phyloP scores from a whole-genome alignment of 225 moss, liverwort and hornwort species.

The Bryum argenteum region DNA sequence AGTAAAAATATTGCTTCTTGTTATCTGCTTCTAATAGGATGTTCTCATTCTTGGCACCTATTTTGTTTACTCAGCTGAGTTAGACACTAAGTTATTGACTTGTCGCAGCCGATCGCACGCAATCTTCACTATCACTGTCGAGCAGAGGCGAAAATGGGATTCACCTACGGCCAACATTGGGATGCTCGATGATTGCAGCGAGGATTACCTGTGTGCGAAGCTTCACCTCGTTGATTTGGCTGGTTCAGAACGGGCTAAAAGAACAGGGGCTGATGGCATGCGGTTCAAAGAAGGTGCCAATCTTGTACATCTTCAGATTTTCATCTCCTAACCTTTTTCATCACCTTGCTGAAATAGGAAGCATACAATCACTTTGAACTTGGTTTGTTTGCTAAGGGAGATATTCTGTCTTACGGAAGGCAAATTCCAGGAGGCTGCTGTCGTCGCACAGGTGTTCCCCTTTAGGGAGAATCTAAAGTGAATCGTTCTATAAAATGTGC shows the following conservation, averaged over 20 bases:
- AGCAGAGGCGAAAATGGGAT: constrained; percentile 93
- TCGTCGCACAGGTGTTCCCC: neutral
- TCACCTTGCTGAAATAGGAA: neutral
- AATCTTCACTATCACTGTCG: constrained; percentile 90
- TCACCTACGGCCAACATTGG: constrained; percentile 33
- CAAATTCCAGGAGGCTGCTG: neutral
- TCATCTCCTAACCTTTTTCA: neutral
- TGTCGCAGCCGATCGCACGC: constrained; percentile 92
- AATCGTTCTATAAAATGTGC: neutral
- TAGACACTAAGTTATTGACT: constrained; percentile 12
- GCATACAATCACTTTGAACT: neutral
- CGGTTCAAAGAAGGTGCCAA: constrained; percentile 83
- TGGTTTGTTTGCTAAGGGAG: neutral
- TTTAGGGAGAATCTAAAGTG: neutral
- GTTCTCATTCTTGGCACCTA: neutral
- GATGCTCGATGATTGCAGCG: constrained; percentile 71
- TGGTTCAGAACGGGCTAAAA: constrained; percentile 88
- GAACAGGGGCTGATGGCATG: constrained; percentile 73
- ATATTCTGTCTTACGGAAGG: neutral
- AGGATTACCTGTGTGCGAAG: constrained; percentile 93
- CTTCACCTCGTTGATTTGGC: constrained; percentile 97
- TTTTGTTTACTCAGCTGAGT: constrained; percentile 1
- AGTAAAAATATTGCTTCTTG: neutral
- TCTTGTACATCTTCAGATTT: neutral
- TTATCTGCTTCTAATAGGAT: constrained; percentile 1